Base-by-base conservation (phyloP, 2,329 filamentous ascomycete species). In the Fusarium xyrophilum region DNA sequence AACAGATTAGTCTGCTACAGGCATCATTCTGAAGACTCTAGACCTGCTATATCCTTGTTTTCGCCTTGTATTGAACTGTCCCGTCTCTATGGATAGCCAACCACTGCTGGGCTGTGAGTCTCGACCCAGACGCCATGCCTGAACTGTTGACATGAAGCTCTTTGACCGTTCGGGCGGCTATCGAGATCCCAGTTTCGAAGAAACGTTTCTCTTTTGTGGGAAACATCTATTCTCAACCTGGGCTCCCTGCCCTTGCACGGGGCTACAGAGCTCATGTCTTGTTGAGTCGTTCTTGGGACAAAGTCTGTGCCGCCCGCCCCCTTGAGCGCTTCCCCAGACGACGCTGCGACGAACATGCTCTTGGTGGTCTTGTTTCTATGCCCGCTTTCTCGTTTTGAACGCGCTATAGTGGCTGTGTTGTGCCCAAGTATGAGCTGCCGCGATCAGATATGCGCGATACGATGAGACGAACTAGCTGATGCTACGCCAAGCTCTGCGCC, bases 121-220 rank as follows among this genome's bases (percentile, higher is more conserved):
- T 67, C 43, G 17, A 47, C 14, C 47, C 36, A 48, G 50, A 48
- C 57, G 36, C 42, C 23, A 38, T 59, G 48, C 30, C 42, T 51
- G 63, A 56, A 36, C 42, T 40, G 53, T 35, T 53, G 33, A 33
- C 19, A 39, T 53, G 23, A 48, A 25, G 23, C 21, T 61, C 68
- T 59, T 47, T 48, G 19, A 36, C 61, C 68, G 73, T 51, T 68
- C 61, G 57, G 66, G 70, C 66, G 70, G 66, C 68, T 73, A 73
- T 65, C 53, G 51, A 64, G 52, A 63, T 62, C 42, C 62, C 54
- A 39, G 50, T 48, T 56, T 36, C 53, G 70, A 73, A 71, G 70
- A 73, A 71, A 73, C 70, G 48, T 32, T 39, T 27, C 25, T 60
- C 56, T 55, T 55, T 57, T 33, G 44, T 50, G 28, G 36, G 43